These are phyloP conservation scores for Plantago major DNA, from an alignment of 257 asterid species.

Conservation along the genomic window DNA sequence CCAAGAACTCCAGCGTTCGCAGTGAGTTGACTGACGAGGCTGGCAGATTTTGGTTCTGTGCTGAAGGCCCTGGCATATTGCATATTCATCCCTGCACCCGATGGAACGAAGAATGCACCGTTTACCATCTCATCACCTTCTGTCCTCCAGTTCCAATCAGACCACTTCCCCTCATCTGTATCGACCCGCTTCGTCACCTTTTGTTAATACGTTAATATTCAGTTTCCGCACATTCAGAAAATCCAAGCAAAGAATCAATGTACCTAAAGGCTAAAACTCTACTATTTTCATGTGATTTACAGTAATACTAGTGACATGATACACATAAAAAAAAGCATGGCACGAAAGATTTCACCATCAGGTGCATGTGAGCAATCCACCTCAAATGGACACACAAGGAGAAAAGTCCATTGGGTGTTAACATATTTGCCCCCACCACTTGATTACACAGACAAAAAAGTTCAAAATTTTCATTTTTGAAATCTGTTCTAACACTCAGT, in stretches of 20 bases:
- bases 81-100: slow-evolving; percentile 56
- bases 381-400: background rate
- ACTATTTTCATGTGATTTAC: background rate
- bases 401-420: background rate
- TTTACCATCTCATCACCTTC: slow-evolving; percentile 70
- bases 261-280: background rate
- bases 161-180: slow-evolving; percentile 57
- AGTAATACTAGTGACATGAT: background rate
- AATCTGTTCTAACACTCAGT: no score
- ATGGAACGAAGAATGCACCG: slow-evolving; percentile 87
- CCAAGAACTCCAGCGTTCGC: slow-evolving; percentile 71
- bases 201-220: background rate
- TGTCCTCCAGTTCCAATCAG: slow-evolving; percentile 85
- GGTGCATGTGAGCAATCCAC: background rate
- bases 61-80: slow-evolving; percentile 55
- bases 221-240: background rate
- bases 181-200: slow-evolving; percentile 82
- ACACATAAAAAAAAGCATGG: background rate
- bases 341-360: background rate
- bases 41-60: slow-evolving; percentile 45
- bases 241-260: background rate
- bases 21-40: slow-evolving; percentile 48
- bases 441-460: no score
- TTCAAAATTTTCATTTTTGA: no score
- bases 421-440: no score